Evolutionary conservation across 305 asterid genomes (phyloP).

Genomic region (Stenogyne calaminthoides): DNA sequence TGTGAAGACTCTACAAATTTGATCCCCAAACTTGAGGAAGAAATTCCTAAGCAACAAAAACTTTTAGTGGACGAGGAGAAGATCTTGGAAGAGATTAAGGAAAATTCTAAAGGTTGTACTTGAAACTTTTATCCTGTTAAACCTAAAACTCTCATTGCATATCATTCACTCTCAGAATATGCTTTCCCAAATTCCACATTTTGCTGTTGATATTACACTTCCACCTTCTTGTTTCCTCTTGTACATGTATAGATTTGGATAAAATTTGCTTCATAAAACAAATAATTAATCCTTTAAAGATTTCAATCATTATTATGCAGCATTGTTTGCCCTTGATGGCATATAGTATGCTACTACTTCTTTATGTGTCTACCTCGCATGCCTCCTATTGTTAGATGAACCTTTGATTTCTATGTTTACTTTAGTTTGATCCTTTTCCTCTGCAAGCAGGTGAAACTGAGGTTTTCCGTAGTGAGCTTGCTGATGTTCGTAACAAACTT

Average conservation of each 20-base stretch:
- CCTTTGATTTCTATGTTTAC: not conserved
- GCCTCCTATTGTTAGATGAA: not conserved
- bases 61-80: conserved; percentile 71
- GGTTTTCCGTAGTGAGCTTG: conserved; percentile 72
- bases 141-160: not conserved
- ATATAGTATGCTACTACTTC: not conserved
- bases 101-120: conserved; percentile 69
- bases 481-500: conserved; percentile 77
- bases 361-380: not conserved
- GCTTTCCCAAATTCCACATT: not conserved
- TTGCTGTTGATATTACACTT: not conserved
- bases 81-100: conserved; percentile 78
- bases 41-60: conserved; percentile 69
- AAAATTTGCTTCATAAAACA: not conserved
- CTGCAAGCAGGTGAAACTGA: conserved; percentile 79
- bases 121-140: not conserved
- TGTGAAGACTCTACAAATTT: conserved; percentile 73
- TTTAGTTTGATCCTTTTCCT: conserved; percentile 10
- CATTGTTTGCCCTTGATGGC: not conserved
- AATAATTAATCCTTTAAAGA: not conserved
- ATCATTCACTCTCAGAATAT: conserved; percentile 6
- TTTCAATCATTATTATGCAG: not conserved
- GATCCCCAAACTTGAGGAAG: conserved; percentile 83
- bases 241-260: not conserved
- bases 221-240: not conserved